phyloP scores from a whole-genome alignment of 345 rosid species.

The Populus tremula region DNA sequence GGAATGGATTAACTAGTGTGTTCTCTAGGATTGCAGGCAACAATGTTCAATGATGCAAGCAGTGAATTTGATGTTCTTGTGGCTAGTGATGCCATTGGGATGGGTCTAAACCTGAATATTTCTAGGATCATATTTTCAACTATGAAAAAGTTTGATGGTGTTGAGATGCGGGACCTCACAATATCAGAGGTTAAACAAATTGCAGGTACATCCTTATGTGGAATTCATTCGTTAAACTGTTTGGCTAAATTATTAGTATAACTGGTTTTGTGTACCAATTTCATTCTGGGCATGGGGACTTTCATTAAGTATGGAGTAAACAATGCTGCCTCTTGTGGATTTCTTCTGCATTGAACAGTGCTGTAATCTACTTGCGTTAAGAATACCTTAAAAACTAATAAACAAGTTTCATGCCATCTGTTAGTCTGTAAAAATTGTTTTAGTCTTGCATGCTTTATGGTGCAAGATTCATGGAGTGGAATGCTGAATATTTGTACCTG shows the following conservation, averaged over 20 bases:
- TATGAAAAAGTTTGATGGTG: slow-evolving; percentile 72
- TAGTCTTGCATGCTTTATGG: no score
- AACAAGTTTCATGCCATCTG: no score
- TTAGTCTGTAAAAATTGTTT: no score
- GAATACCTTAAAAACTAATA: no score
- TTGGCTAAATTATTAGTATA: background rate
- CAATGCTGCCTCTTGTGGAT: background rate
- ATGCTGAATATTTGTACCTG: no score
- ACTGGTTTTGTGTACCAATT: background rate
- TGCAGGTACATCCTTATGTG: slow-evolving; percentile 50
- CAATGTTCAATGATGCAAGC: slow-evolving; percentile 75
- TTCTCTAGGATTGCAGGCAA: slow-evolving; percentile 66
- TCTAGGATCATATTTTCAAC: slow-evolving; percentile 86
- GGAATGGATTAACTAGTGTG: slow-evolving; percentile 17
- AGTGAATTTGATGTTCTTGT: slow-evolving; percentile 93
- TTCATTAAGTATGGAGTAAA: background rate
- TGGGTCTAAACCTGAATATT: slow-evolving; percentile 92
- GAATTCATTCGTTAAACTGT: background rate
- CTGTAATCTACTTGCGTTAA: no score
- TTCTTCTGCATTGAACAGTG: no score
- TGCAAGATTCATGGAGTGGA: no score
- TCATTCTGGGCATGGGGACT: background rate
- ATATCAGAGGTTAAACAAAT: slow-evolving; percentile 91
- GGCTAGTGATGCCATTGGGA: slow-evolving; percentile 97
- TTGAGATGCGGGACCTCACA: slow-evolving; percentile 61